Evolutionary conservation across 306 rosid species (phyloP), one percentile per base, ranked within the genome.

Genomic region (Neltuma alba): DNA sequence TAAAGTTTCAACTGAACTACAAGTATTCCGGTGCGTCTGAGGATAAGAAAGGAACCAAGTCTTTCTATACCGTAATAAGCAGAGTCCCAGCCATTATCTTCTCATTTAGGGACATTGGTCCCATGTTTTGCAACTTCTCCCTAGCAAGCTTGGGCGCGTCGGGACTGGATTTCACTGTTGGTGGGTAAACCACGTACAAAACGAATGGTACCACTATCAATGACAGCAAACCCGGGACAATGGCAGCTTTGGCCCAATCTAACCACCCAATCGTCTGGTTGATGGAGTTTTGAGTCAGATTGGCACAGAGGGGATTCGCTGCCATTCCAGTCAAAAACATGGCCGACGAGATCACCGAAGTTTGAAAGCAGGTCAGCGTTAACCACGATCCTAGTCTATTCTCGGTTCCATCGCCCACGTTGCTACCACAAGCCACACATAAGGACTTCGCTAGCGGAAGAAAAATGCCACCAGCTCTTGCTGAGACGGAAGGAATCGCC

Each of bases 291-390:
- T 16, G 71, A 1, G 98, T 93, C 25, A 93, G 81, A 23, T 85
- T 92, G 1, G 95, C 99, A 38, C 98, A 91, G 44, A 95, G 68
- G 0, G 99, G 98, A 85, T 95, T 95, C 13, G 98, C 99, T 6
- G 99, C 99, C 99, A 93, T 95, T 1, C 88, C 98, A 34, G 97
- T 95, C 89, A 95, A 66, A 85, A 95, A 95, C n/a, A 95, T 95
- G 12, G 99, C 90, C 38, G 99, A 95, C 9, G 99, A 93, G 67
- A 95, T 89, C 85, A 88, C 94, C 16, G 98, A 95, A 9, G 99
- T 95, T 80, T 95, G 99, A 67, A 95, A 92, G 81, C 98, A 95
- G 75, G 99, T 93, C 3, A 95, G 98, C 99, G 91, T 95, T 87
- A 95, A 75, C 99, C 99, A 93, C 7, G 99, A 90, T 20, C 99